Evolutionary conservation across 1,284 basidiomycete species (phyloP), one percentile per base, ranked within the genome.

Genomic region (Trametes versicolor): DNA sequence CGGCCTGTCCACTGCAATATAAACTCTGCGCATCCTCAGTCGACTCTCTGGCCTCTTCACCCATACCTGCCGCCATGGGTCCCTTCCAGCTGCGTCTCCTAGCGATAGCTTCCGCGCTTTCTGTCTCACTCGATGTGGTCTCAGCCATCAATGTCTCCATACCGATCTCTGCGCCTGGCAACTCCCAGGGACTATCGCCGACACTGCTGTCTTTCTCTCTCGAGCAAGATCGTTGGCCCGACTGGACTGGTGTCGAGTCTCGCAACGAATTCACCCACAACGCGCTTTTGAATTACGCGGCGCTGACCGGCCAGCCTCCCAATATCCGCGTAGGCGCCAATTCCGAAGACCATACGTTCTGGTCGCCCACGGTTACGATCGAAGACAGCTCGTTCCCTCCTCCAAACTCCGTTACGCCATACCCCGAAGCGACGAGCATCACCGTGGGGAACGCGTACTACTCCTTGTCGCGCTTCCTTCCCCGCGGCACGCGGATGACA

Each of bases 141-240:
- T 58, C 62, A 27, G 69, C 73, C 8, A 48, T 74, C 2, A 71
- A 71, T 56, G 72, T 74, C 27, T 69, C 73, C 21, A 36, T 75
- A n/a, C 74, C 74, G 27, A 32, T 71, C 52, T 19, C 67, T 32
- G 55, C 70, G 10, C 71, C 77, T 0, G 63, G 58, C n/a, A 63
- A 62, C 27, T 67, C 75, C 6, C 71, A 74, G 45, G 63, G 61
- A 1, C 72, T 77, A 8, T 63, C 63, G 51, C 70, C 41, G 1
- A 75, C 85, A 3, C 78, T 89, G 17, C 70, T 91, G 32, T 88
- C 86, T 0, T 82, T 90, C 67, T 91, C 88, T n/a, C 84, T 91
- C 59, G 89, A 90, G 72, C 85, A 89, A 72, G 88, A 91, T 69
- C 78, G 85, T 17, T 91, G 88, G 88, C 79, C 81, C 15, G 87